Conservation (phyloP, 192 early-diverging fungal genomes). For the Gigaspora rosea region DNA sequence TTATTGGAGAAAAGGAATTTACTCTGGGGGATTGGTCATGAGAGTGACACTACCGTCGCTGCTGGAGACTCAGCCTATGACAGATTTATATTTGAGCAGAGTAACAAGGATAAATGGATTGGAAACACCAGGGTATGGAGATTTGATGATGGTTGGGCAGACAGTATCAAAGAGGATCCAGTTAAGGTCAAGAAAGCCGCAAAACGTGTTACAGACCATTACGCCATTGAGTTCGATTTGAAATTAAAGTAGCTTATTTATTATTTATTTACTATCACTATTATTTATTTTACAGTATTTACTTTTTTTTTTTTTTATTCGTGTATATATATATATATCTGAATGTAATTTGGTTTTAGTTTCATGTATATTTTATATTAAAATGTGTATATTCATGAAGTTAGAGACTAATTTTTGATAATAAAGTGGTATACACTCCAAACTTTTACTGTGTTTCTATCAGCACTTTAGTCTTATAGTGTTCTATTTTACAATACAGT, state of each 20-base stretch:
- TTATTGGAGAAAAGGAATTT: neutral
- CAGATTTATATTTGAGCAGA: slow-evolving; percentile 29
- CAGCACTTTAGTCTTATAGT: too few relatives aligned
- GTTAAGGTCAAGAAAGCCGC: slow-evolving; percentile 12
- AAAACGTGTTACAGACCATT: slow-evolving; percentile 32
- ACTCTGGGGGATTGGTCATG: slow-evolving; percentile 27
- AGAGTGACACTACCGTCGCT: slow-evolving; percentile 21
- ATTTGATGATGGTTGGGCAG: slow-evolving; percentile 30
- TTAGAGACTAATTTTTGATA: too few relatives aligned
- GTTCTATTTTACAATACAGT: too few relatives aligned
- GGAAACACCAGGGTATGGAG: slow-evolving; percentile 19
- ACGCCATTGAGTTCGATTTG: slow-evolving; percentile 29
- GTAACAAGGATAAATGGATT: slow-evolving; percentile 19
- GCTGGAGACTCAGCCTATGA: slow-evolving; percentile 26
- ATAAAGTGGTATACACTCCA: too few relatives aligned
- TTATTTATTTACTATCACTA: neutral
- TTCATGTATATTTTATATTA: too few relatives aligned
- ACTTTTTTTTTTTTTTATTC: too few relatives aligned
- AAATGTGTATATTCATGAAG: too few relatives aligned
- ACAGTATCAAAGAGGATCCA: neutral
- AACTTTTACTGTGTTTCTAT: too few relatives aligned
- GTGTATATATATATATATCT: too few relatives aligned
- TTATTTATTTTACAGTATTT: too few relatives aligned
- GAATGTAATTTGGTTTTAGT: too few relatives aligned
- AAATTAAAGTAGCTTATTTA: neutral